A percentile compares a stretch with the other conserved stretches of the same genome.
phyloP scores from a whole-genome alignment of 495 filamentous ascomycete genomes.

The Aspergillus sclerotiicarbonarius region DNA sequence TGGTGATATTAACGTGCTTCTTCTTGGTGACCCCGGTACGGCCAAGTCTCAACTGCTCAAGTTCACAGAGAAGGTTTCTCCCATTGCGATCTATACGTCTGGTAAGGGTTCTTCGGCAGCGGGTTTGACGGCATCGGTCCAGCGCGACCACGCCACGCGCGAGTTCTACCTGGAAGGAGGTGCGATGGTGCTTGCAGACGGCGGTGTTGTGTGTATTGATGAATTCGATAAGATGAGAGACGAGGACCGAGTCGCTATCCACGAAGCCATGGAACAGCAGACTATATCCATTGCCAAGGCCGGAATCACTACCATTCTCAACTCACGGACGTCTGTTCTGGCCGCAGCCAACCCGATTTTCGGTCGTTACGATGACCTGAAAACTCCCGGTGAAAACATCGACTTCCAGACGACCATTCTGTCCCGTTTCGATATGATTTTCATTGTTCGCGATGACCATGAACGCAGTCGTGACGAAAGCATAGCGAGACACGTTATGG shows the following conservation, averaged over 20 bases:
- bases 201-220: conserved; percentile 98
- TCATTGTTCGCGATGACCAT: conserved; percentile 96
- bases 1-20: conserved; percentile 97
- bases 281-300: conserved; percentile 99
- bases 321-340: conserved; percentile 90
- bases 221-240: conserved; percentile 99
- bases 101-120: conserved; percentile 98
- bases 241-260: conserved; percentile 97
- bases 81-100: conserved; percentile 98
- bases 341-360: conserved; percentile 98
- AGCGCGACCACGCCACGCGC: conserved; percentile 84
- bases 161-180: conserved; percentile 99
- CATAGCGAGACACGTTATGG: conserved; percentile 97
- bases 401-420: conserved; percentile 99
- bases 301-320: conserved; percentile 97
- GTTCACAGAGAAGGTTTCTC: conserved; percentile 94
- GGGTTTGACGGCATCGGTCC: conserved; percentile 96
- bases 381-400: conserved; percentile 97
- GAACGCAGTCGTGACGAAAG: conserved; percentile 84
- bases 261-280: conserved; percentile 99
- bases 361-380: conserved; percentile 96
- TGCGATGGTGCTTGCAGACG: conserved; percentile 98
- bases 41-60: conserved; percentile 97
- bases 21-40: conserved; percentile 97
- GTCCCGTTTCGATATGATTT: conserved; percentile 99